phyloP scores from a whole-genome alignment of 352 stramenopile species.

The Phytophthora quininea region DNA sequence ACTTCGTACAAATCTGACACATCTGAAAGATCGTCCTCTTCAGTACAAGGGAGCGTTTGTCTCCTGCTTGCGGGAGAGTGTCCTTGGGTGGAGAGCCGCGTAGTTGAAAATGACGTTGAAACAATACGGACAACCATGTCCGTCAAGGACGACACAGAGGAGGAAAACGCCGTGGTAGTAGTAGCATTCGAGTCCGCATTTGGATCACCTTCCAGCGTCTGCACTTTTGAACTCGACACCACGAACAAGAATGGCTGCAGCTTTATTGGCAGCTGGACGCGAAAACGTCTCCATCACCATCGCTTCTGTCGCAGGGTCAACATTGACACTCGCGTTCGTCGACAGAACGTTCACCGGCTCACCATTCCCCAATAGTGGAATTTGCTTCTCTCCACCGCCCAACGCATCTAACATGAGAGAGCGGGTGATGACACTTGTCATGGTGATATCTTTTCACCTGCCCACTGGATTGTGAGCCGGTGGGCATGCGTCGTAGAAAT shows the following conservation, averaged over 20 bases:
- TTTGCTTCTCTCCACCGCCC: constrained; percentile 25
- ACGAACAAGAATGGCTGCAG: constrained; percentile 44
- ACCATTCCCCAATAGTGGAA: constrained; percentile 60
- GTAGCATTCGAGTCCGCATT: constrained; percentile 41
- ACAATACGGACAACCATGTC: constrained; percentile 30
- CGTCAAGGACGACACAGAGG: constrained; percentile 23
- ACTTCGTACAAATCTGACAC: constrained; percentile 35
- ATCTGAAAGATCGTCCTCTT: constrained; percentile 39
- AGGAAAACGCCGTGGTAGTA: constrained; percentile 14
- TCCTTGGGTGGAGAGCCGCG: constrained; percentile 20
- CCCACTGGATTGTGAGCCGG: constrained; percentile 68
- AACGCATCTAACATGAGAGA: constrained; percentile 61
- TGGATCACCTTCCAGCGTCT: constrained; percentile 41
- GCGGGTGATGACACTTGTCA: constrained; percentile 72
- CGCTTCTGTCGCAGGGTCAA: constrained; percentile 58
- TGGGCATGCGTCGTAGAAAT: constrained; percentile 68
- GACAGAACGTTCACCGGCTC: constrained; percentile 33
- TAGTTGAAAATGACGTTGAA: constrained; percentile 31
- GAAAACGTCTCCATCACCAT: constrained; percentile 74
- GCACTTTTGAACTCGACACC: constrained; percentile 35
- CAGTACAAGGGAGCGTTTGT: constrained; percentile 29
- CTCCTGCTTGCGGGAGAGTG: constrained; percentile 14
- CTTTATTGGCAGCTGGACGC: constrained; percentile 55
- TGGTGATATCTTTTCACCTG: constrained; percentile 74
- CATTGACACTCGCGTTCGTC: constrained; percentile 31